Percentiles rank a stretch among this genome's conserved stretches.
phyloP scores from a whole-genome alignment of 805 yeast genomes.

The Starmerella sp. region DNA sequence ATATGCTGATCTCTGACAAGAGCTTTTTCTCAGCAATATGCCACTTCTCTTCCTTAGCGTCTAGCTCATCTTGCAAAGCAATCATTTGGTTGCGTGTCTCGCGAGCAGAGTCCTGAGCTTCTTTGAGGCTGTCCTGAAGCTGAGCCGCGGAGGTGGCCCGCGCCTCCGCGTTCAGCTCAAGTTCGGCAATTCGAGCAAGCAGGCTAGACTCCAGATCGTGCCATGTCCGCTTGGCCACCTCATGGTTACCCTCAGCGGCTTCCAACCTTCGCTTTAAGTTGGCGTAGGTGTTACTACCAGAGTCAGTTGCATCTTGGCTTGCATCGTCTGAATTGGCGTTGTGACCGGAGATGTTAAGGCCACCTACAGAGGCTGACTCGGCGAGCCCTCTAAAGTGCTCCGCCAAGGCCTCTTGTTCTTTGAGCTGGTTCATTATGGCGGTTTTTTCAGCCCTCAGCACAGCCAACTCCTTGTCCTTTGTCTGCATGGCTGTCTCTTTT shows the following conservation, averaged over 20 bases:
- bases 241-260: conserved; percentile 55
- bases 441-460: conserved; percentile 33
- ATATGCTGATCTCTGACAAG: neutral
- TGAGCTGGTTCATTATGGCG: conserved; percentile 27
- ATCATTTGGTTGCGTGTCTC: conserved; percentile 6
- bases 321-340: neutral
- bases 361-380: conserved; percentile 31
- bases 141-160: neutral
- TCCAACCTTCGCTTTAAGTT: conserved; percentile 22
- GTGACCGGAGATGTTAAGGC: neutral
- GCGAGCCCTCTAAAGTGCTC: conserved; percentile 55
- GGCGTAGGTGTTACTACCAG: conserved; percentile 31
- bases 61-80: conserved; percentile 13
- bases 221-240: conserved; percentile 74
- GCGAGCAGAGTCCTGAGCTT: conserved; percentile 10
- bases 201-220: conserved; percentile 62
- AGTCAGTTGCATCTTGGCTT: neutral
- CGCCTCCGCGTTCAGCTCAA: conserved; percentile 9
- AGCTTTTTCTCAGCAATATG: neutral
- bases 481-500: conserved; percentile 11
- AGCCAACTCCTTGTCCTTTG: conserved; percentile 9
- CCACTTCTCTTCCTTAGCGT: neutral
- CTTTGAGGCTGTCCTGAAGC: conserved; percentile 10
- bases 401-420: conserved; percentile 36
- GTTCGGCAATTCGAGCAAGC: conserved; percentile 35